Evolutionary conservation across 2,329 filamentous ascomycete genomes (phyloP).

Genomic region (Xylogone sp.): DNA sequence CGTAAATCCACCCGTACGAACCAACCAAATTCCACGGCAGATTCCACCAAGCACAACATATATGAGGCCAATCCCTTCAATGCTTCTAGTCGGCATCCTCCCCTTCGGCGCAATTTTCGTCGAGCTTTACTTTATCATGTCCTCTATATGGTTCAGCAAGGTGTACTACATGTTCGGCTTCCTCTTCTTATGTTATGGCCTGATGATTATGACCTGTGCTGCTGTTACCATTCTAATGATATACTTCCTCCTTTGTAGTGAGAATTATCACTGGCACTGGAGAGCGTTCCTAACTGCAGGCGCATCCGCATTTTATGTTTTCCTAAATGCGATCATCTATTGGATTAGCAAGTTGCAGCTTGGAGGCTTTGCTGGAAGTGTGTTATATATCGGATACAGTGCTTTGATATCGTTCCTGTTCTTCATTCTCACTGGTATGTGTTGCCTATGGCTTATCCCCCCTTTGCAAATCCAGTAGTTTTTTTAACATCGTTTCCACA

Average conservation of each 20-base stretch:
- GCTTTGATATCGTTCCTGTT: conserved; percentile 85
- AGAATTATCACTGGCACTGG: conserved; percentile 99
- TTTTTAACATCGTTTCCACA: conserved; percentile 34
- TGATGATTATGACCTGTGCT: conserved; percentile 95
- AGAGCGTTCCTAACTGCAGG: conserved; percentile 88
- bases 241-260: conserved; percentile 91
- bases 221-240: conserved; percentile 91
- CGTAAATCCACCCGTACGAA: conserved; percentile 79
- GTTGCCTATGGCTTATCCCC: background rate
- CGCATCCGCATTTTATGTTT: conserved; percentile 87
- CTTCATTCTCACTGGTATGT: conserved; percentile 88
- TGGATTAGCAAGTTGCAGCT: conserved; percentile 86
- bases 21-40: conserved; percentile 97
- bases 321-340: conserved; percentile 86
- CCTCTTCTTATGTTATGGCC: conserved; percentile 92
- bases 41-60: conserved; percentile 83
- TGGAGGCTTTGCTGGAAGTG: conserved; percentile 77
- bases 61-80: conserved; percentile 80
- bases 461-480: conserved; percentile 1
- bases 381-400: conserved; percentile 93
- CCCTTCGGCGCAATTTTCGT: conserved; percentile 97
- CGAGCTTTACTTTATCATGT: conserved; percentile 99
- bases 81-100: conserved; percentile 86
- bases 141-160: conserved; percentile 95
- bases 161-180: conserved; percentile 99